Base-by-base conservation (phyloP, 1,139 yeast species). In the Pneumocystis murina region DNA sequence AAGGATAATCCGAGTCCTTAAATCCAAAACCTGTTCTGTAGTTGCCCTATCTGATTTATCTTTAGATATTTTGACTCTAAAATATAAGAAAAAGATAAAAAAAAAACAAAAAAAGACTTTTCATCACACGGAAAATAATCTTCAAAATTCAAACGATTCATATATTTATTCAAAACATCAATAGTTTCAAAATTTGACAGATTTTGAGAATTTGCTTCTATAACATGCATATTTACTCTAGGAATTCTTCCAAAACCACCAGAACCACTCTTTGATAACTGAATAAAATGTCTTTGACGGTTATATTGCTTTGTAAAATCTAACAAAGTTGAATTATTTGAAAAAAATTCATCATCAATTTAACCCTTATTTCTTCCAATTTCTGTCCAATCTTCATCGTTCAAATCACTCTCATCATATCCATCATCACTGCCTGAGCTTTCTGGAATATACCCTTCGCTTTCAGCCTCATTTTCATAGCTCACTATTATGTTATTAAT, bases 11-110 rank as follows among this genome's bases (percentile, higher is more conserved):
- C 92, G 80, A 0, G 99, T 94, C 68, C 97, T 80, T 1, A 97
- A 97, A 74, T 94, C 99, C 66, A 94, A 76, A 2, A 92, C 98
- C 73, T 91, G 96, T 70, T 94, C 97, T 24, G 90, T 95, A 0
- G 99, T 94, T 3, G 98, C 98, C 67, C 98, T 78, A 70, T 92
- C 90, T 1, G 97, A 84, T 71, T 91, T 84, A 75, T 92, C 98
- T 43, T 68, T 69, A 28, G 33, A 48, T 48, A 48, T 48, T 24
- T 48, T 48, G 4, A 24, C 20, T 24, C 55, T 48, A 48, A 48
- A 24, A 48, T 12, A 48, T 48, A 48, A 48, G 30, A 20, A 43
- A 20, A 48, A 4, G 2, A 10, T 20, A 48, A 10, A 48, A 48
- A 48, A 43, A 64, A 59, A 30, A 69, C 63, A 14, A 66, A 58